phyloP scores from a whole-genome alignment of 306 rosid genomes.

The Casuarina cunninghamiana region DNA sequence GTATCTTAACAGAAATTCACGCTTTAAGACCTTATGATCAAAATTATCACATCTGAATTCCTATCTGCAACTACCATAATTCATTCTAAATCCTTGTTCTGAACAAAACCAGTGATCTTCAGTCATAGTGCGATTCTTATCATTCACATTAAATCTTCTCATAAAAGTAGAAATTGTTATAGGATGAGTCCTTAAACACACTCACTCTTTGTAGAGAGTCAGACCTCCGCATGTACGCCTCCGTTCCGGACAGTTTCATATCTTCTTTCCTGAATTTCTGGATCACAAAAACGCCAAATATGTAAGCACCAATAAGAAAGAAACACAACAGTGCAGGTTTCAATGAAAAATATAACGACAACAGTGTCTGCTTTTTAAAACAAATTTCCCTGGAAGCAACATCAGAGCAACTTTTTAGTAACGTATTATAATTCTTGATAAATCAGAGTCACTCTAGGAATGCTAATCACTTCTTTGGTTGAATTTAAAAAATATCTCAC shows the following conservation, averaged over 20 bases:
- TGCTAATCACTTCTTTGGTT: not conserved
- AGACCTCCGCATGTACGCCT: constrained; percentile 88
- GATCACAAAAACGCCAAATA: constrained; percentile 9
- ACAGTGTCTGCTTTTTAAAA: not conserved
- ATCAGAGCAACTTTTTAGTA: not conserved
- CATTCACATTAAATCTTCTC: constrained; percentile 1
- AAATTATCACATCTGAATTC: not conserved
- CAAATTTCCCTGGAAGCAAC: not conserved
- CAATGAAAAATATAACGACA: not conserved
- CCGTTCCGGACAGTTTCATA: constrained; percentile 80
- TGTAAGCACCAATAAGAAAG: constrained; percentile 14
- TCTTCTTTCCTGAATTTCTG: constrained; percentile 97
- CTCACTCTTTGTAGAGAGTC: constrained; percentile 88
- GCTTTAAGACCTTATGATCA: not conserved
- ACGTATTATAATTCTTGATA: not conserved
- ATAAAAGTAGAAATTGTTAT: not conserved
- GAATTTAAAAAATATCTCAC: not conserved
- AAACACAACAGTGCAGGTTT: not conserved
- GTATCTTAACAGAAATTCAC: constrained; percentile 2
- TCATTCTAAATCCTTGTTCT: too few relatives aligned
- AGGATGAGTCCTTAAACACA: constrained; percentile 12
- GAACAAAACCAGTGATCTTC: not conserved
- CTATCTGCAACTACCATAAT: not conserved
- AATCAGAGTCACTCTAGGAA: not conserved
- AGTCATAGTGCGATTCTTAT: not conserved